Percentiles rank a stretch among this genome's conserved stretches.
These are phyloP conservation scores for Borovskyia barvae DNA, from an alignment of 208 protist genomes.

Conservation along the genomic window DNA sequence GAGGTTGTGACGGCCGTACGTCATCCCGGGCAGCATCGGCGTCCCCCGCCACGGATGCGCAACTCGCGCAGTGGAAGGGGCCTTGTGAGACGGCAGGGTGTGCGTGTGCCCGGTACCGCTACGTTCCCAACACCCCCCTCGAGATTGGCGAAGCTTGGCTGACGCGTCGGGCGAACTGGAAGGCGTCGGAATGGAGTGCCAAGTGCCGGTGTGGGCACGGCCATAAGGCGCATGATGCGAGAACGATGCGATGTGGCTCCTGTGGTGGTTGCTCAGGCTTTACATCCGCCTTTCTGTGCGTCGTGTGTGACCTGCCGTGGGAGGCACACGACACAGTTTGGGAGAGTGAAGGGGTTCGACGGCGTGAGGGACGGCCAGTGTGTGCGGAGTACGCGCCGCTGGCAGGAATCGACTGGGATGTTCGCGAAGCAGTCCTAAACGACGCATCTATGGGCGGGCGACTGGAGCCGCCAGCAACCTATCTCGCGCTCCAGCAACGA, in stretches of 20 bases:
- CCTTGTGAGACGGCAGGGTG: conserved; percentile 50
- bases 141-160: conserved; percentile 88
- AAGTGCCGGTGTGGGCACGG: conserved; percentile 87
- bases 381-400: conserved; percentile 73
- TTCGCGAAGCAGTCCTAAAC: conserved; percentile 60
- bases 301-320: conserved; percentile 79
- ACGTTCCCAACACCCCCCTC: conserved; percentile 82
- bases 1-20: neutral
- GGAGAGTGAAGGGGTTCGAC: conserved; percentile 66
- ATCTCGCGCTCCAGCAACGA: conserved; percentile 1
- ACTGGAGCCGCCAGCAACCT: conserved; percentile 22
- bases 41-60: conserved; percentile 9
- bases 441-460: conserved; percentile 55
- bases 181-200: conserved; percentile 55
- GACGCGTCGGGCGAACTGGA: conserved; percentile 56
- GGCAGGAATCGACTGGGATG: conserved; percentile 49
- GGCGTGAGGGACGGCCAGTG: conserved; percentile 40
- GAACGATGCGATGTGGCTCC: conserved; percentile 38
- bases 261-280: conserved; percentile 47
- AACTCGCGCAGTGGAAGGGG: conserved; percentile 15
- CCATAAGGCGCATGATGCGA: conserved; percentile 46
- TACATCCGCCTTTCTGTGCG: conserved; percentile 68
- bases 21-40: too few relatives aligned
- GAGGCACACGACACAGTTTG: conserved; percentile 84
- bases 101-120: conserved; percentile 60